Base-by-base conservation (phyloP, 371 early-diverging fungal species). In the Mucor indicus region DNA sequence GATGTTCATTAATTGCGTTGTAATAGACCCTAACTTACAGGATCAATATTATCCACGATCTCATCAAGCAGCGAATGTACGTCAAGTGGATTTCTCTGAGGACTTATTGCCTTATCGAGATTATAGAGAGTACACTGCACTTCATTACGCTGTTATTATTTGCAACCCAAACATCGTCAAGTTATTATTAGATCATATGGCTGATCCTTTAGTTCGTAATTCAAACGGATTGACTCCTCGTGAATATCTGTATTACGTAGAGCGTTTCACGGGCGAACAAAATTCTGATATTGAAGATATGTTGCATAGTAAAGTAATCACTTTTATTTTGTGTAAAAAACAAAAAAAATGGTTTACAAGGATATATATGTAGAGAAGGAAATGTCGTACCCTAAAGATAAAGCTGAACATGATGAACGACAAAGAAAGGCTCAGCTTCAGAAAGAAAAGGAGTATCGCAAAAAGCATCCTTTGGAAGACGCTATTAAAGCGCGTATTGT, bases 141-240 rank as follows among this genome's bases (percentile, higher is more conserved):
- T 88, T 37, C 85, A 83, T 44, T 64, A 84, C 44, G 87, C 87
- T 5, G 80, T 80, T 23, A 73, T 79, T 48, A 79, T 77, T 41
- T 84, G 87, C 11, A 80, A 78, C 24, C 57, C 72, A 5, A 46
- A 55, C 11, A 60, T 86, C 10, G 78, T 81, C n/a, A 53, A 73
- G 9, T 33, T 85, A 17, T 67, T 90, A 5, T 54, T 87, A 10
- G 81, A 86, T 21, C 48, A 69, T 49, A 74, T 85, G 39, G 90
- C 81, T 8, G 75, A 80, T 44, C 81, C 81, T 10, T 45, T 72
- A 7, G 59, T 61, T 2, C 62, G 67, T 21, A 76, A 76, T 24
- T 55, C 69, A 2, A 55, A 70, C 40, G 75, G 75, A 0, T 38
- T 75, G 13, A 75, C 71, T 8, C 71, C 75, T 20, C 59, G 75